A percentile compares a stretch with the other conserved stretches of the same genome.
Evolutionary conservation across 176 grass and related monocot species (phyloP).

Genomic region (Carex cristatella): DNA sequence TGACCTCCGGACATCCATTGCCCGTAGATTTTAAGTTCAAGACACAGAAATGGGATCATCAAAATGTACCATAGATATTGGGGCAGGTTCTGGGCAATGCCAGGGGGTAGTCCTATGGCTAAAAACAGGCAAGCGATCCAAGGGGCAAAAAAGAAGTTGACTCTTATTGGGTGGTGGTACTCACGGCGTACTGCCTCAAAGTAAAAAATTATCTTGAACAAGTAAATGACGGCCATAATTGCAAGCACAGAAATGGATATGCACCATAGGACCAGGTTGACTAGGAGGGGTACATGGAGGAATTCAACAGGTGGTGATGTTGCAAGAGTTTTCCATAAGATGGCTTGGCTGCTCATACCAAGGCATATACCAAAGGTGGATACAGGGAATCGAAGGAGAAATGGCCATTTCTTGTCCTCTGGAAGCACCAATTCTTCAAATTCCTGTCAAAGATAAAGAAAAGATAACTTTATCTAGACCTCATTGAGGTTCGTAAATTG

Average conservation of each 20-base stretch:
- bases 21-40: conserved; percentile 96
- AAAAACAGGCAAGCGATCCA: conserved; percentile 94
- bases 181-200: conserved; percentile 78
- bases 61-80: conserved; percentile 62
- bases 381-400: conserved; percentile 89
- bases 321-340: conserved; percentile 72
- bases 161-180: conserved; percentile 89
- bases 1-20: conserved; percentile 96
- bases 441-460: conserved; percentile 32
- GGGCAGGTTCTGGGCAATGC: conserved; percentile 30
- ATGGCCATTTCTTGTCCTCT: conserved; percentile 86
- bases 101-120: conserved; percentile 52
- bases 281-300: conserved; percentile 53
- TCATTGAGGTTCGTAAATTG: neutral
- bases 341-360: conserved; percentile 86
- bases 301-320: conserved; percentile 69
- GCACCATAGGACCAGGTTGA: conserved; percentile 85
- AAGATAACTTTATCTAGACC: neutral
- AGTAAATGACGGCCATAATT: conserved; percentile 43
- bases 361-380: conserved; percentile 83
- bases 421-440: conserved; percentile 67
- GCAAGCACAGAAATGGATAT: conserved; percentile 45
- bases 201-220: conserved; percentile 66
- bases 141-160: conserved; percentile 97
- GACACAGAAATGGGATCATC: conserved; percentile 69